These are phyloP conservation scores for Limnomonas spitsbergensis DNA, from an alignment of 139 green algal genomes.

Conservation along the genomic window DNA sequence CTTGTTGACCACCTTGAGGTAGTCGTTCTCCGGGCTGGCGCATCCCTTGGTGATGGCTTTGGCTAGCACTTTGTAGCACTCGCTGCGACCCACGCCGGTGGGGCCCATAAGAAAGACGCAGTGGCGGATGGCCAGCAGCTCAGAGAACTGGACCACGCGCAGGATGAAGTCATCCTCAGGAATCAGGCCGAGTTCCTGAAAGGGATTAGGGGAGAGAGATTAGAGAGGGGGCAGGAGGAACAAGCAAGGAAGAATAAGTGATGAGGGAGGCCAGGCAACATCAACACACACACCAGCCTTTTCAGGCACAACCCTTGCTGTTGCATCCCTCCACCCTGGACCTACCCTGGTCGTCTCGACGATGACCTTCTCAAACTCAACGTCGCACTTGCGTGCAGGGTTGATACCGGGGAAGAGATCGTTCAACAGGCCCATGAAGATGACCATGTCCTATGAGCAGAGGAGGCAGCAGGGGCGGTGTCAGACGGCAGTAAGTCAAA, in stretches of 20 bases:
- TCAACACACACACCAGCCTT: too few species aligned
- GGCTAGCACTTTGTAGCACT: slow-evolving; percentile 78
- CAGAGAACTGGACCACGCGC: slow-evolving; percentile 71
- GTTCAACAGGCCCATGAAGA: slow-evolving; percentile 83
- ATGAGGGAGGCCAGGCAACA: too few species aligned
- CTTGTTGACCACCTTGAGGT: slow-evolving; percentile 78
- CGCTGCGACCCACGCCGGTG: slow-evolving; percentile 67
- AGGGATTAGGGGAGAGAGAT: too few species aligned
- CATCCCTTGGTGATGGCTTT: slow-evolving; percentile 71
- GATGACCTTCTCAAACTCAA: slow-evolving; percentile 72
- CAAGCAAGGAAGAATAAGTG: too few species aligned
- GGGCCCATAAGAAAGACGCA: slow-evolving; percentile 87
- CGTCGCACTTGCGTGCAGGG: slow-evolving; percentile 68
- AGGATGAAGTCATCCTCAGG: slow-evolving; percentile 76
- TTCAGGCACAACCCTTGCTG: too few species aligned
- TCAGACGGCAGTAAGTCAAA: not conserved
- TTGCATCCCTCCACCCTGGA: too few species aligned
- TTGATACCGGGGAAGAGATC: slow-evolving; percentile 79
- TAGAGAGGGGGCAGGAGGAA: too few species aligned
- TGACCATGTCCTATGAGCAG: slow-evolving; percentile 83
- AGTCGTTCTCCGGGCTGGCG: slow-evolving; percentile 73
- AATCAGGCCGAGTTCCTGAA: slow-evolving; percentile 41
- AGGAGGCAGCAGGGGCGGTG: too few species aligned
- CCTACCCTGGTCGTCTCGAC: slow-evolving; percentile 29
- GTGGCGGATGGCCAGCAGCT: slow-evolving; percentile 81